Evolutionary conservation across 164 flowering plant species (phyloP), one percentile per base, ranked within the genome.

Genomic region (Vitis amurensis): DNA sequence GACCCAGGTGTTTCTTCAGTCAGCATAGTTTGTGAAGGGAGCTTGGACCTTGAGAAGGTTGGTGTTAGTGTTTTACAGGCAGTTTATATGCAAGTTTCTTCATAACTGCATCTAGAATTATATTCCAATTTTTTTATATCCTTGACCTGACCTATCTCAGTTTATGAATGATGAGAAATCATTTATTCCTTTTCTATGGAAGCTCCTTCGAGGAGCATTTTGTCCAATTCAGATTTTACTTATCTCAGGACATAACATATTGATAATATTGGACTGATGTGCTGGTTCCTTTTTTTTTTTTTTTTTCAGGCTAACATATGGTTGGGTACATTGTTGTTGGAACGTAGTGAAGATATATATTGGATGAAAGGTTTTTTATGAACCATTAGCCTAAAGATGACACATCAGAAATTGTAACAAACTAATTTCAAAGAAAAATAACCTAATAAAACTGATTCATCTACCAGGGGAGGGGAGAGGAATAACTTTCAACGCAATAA

Each of bases 1-100:
- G 98, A 95, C 75, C 98, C 99, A 68, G 98, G 98, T 61, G 97
- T 95, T 83, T 82, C 98, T 66, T 95, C 98, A 3, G 93, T 95
- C 70, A 95, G 98, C 87, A 87, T 95, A 59, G 99, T 95, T 76
- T 95, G 97, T 78, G 98, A 95, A 77, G 99, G 98, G 63, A 90
- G 63, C 82, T 82, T 95, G 72, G 99, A 95, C 75, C 91, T 95
- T 57, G 98, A 95, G 68, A 95, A 95, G 98, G 98, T 91, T 65
- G 29, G 78, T 72, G 65, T 27, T 3, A 13, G 13, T 9, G 37
- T 50, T 49, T 69, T 27, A 16, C 31, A 2, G 44, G 30, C 0
- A 16, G 23, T 29, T 9, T 17, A 53, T 61, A 31, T 16, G 29
- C 11, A 6, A 30, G 37, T 15, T 19, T 48, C 7, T 19, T 29